phyloP scores from a whole-genome alignment of 2,329 filamentous ascomycete genomes.

The Penicillium psychrosexuale region DNA sequence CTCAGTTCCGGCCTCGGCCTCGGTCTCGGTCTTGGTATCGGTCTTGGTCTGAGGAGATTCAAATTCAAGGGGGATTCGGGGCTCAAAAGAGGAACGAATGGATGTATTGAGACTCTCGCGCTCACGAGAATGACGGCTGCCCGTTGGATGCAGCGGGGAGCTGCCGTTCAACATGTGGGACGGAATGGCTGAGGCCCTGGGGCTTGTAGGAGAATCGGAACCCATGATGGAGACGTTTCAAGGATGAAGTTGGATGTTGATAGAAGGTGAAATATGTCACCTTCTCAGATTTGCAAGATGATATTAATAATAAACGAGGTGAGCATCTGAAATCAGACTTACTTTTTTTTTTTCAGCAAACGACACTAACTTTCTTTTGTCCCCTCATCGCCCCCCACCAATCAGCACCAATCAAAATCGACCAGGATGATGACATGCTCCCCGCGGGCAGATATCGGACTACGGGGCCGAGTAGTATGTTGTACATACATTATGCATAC shows the following conservation, averaged over 20 bases:
- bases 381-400: constrained; percentile 8
- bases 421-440: constrained; percentile 6
- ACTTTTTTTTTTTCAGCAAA: constrained; percentile 5
- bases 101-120: constrained; percentile 57
- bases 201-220: constrained; percentile 42
- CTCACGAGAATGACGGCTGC: constrained; percentile 53
- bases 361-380: constrained; percentile 8
- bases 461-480: neutral
- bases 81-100: constrained; percentile 57
- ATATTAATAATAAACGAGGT: neutral
- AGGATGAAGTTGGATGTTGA: neutral
- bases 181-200: constrained; percentile 54
- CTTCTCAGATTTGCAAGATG: neutral
- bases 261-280: neutral
- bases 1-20: constrained; percentile 13
- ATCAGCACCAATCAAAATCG: constrained; percentile 1
- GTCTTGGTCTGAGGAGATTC: constrained; percentile 18
- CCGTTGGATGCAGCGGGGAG: constrained; percentile 47
- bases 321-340: neutral
- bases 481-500: neutral
- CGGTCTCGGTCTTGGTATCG: constrained; percentile 14
- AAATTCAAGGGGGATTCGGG: constrained; percentile 33
- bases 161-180: constrained; percentile 57
- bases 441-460: constrained; percentile 1
- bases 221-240: constrained; percentile 40